These are phyloP conservation scores for Ceratonia siliqua DNA, from an alignment of 306 rosid genomes.

Conservation along the genomic window DNA sequence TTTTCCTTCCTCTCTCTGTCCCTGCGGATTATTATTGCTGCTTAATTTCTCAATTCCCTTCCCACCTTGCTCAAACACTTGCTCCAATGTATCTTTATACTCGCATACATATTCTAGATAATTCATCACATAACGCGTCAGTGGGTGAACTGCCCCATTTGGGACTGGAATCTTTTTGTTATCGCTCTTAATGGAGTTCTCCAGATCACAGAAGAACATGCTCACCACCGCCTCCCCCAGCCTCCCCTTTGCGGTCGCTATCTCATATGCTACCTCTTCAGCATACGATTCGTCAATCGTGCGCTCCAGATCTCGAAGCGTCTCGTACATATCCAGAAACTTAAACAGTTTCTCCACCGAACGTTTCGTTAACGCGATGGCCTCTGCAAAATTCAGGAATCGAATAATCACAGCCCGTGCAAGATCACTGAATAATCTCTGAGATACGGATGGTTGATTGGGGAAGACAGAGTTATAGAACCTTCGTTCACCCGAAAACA, in stretches of 20 bases:
- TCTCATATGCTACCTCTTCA: slow-evolving; percentile 52
- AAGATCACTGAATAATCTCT: slow-evolving; percentile 43
- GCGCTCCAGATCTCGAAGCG: slow-evolving; percentile 50
- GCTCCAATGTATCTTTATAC: slow-evolving; percentile 66
- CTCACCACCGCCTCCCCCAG: slow-evolving; percentile 48
- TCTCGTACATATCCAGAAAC: slow-evolving; percentile 75
- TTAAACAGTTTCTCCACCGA: slow-evolving; percentile 76
- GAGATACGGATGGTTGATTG: slow-evolving; percentile 33
- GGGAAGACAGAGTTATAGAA: slow-evolving; percentile 55
- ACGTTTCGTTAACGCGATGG: slow-evolving; percentile 50
- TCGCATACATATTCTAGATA: slow-evolving; percentile 78
- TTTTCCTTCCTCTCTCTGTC: neutral
- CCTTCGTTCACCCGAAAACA: slow-evolving; percentile 53
- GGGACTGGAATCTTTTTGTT: slow-evolving; percentile 65
- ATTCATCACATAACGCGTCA: slow-evolving; percentile 83
- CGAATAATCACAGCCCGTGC: slow-evolving; percentile 45
- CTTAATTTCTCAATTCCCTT: neutral
- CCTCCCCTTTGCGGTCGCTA: slow-evolving; percentile 28
- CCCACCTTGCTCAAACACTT: slow-evolving; percentile 45
- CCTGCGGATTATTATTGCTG: too few species aligned
- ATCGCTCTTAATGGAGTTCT: slow-evolving; percentile 66
- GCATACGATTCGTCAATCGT: slow-evolving; percentile 27
- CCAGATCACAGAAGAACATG: slow-evolving; percentile 64
- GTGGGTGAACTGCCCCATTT: slow-evolving; percentile 75
- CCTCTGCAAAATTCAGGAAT: slow-evolving; percentile 67